Conservation (phyloP, 768 basidiomycete genomes). For the Cystofilobasidium ferigula region DNA sequence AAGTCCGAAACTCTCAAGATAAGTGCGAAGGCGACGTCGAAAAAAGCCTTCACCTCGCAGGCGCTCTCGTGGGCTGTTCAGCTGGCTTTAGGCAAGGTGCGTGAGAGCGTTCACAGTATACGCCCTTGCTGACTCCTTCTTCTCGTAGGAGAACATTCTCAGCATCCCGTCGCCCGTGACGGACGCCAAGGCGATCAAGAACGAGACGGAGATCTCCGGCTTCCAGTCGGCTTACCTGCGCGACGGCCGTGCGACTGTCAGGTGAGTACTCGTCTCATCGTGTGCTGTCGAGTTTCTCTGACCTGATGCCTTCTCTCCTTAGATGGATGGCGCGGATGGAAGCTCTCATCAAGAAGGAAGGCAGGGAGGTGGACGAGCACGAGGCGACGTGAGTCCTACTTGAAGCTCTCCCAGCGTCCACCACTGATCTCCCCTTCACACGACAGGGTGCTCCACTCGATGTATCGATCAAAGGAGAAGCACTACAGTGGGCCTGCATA, state of each 20-base stretch:
- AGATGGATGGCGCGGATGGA: constrained; percentile 86
- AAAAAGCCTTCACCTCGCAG: constrained; percentile 29
- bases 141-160: constrained; percentile 28
- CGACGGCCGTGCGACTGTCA: constrained; percentile 62
- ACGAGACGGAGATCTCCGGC: constrained; percentile 70
- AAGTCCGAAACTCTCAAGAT: background rate
- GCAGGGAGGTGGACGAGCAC: constrained; percentile 71
- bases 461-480: constrained; percentile 32
- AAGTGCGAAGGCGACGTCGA: constrained; percentile 14
- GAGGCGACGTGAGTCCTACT: constrained; percentile 51
- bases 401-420: background rate
- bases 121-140: background rate
- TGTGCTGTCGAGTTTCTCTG: background rate
- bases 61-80: constrained; percentile 33
- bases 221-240: constrained; percentile 71
- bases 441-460: constrained; percentile 49
- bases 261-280: background rate
- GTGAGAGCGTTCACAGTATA: constrained; percentile 12
- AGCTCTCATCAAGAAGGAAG: constrained; percentile 57
- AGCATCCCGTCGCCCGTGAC: constrained; percentile 60
- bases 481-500: constrained; percentile 28
- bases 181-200: constrained; percentile 76
- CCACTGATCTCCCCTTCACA: background rate
- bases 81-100: constrained; percentile 32
- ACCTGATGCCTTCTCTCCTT: background rate